Conservation (phyloP, 768 basidiomycete species). For the Collybia sp. region DNA sequence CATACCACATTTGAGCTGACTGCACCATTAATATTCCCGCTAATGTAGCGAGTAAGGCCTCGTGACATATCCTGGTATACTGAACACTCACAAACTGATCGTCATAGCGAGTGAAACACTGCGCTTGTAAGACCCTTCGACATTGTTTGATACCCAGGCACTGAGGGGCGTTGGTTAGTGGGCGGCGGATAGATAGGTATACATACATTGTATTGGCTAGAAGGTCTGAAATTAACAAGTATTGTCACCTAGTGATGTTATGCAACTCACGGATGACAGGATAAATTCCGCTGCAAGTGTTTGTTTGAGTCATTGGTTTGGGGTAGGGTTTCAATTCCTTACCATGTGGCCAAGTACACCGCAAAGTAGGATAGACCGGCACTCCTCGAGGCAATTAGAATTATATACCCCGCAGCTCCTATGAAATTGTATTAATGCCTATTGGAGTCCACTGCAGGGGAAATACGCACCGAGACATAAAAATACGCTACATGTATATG, state of each 20-base stretch:
- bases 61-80: neutral
- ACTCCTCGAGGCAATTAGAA: constrained; percentile 57
- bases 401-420: constrained; percentile 66
- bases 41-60: constrained; percentile 19
- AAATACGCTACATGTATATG: constrained; percentile 20
- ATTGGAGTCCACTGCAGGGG: constrained; percentile 8
- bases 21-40: constrained; percentile 74
- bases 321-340: constrained; percentile 12
- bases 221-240: too few relatives aligned
- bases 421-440: constrained; percentile 3
- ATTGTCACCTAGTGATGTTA: too few relatives aligned
- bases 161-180: constrained; percentile 14
- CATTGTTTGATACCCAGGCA: constrained; percentile 63
- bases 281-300: constrained; percentile 56
- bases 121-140: constrained; percentile 75
- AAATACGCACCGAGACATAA: constrained; percentile 28
- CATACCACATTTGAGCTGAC: constrained; percentile 71
- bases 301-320: neutral
- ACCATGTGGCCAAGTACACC: constrained; percentile 68
- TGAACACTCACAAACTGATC: constrained; percentile 48
- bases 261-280: constrained; percentile 57
- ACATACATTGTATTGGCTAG: constrained; percentile 57
- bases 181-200: neutral
- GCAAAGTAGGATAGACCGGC: constrained; percentile 68
- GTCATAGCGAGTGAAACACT: constrained; percentile 68